phyloP scores from a whole-genome alignment of 1,284 basidiomycete species.

The Ceratobasidium sp. region DNA sequence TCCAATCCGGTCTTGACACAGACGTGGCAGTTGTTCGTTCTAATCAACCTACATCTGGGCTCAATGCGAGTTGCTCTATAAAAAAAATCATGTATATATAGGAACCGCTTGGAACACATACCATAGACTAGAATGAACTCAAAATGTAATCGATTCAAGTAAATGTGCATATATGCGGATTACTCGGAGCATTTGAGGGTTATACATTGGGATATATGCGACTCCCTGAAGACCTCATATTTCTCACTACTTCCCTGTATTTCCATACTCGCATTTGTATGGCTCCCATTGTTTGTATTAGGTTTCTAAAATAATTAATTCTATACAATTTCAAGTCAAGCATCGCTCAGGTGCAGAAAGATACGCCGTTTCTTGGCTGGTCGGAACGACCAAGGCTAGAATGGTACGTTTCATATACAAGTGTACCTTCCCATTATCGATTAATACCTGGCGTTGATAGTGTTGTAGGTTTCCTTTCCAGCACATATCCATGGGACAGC shows the following conservation, averaged over 20 bases:
- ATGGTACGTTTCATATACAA: constrained; percentile 57
- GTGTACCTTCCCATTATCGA: not conserved
- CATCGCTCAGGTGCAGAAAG: constrained; percentile 65
- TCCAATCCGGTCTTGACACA: constrained; percentile 55
- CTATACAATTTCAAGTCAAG: constrained; percentile 66
- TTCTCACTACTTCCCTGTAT: no score
- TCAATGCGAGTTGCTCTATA: constrained; percentile 65
- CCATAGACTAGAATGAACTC: no score
- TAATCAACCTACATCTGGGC: constrained; percentile 69
- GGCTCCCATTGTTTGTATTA: no score
- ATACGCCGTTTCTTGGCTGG: constrained; percentile 77
- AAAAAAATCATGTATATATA: no score
- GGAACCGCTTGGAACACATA: no score
- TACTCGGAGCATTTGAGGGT: no score
- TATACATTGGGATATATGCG: no score
- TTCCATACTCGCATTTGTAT: no score
- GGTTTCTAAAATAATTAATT: no score
- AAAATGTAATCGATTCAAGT: no score
- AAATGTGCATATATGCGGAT: no score
- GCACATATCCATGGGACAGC: constrained; percentile 61
- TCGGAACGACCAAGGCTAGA: constrained; percentile 80
- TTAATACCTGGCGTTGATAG: constrained; percentile 69
- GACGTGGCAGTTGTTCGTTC: constrained; percentile 48
- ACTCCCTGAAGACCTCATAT: no score
- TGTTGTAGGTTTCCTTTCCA: constrained; percentile 78